Percentiles rank a stretch among this genome's conserved stretches.
phyloP scores from a whole-genome alignment of 768 basidiomycete species.

The Pisolithus sp. region DNA sequence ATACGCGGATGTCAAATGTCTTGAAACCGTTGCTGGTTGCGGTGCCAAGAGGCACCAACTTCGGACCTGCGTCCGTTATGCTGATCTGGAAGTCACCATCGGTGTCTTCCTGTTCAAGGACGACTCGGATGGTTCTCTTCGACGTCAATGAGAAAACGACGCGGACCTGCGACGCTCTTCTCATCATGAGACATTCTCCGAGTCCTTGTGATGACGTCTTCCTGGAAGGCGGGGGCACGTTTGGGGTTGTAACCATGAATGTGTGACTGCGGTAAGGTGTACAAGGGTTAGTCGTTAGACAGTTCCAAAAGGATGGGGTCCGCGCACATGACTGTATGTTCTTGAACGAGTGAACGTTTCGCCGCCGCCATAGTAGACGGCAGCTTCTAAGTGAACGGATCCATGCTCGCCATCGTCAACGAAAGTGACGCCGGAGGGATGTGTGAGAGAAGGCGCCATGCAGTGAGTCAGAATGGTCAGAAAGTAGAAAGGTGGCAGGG shows the following conservation, averaged over 20 bases:
- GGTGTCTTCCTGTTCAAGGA: slow-evolving; percentile 97
- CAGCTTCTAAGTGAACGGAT: slow-evolving; percentile 59
- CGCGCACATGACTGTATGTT: slow-evolving; percentile 79
- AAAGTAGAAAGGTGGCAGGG: slow-evolving; percentile 9
- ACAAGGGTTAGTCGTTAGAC: slow-evolving; percentile 17
- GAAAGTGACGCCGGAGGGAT: slow-evolving; percentile 60
- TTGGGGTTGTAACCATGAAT: slow-evolving; percentile 69
- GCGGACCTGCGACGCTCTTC: slow-evolving; percentile 68
- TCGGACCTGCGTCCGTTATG: slow-evolving; percentile 93
- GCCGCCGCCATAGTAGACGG: slow-evolving; percentile 75
- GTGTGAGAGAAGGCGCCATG: slow-evolving; percentile 63
- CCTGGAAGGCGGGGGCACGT: slow-evolving; percentile 64
- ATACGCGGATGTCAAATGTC: slow-evolving; percentile 88
- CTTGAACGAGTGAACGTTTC: slow-evolving; percentile 77
- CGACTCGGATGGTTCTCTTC: slow-evolving; percentile 95
- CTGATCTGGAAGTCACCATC: slow-evolving; percentile 96
- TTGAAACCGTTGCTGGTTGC: slow-evolving; percentile 98
- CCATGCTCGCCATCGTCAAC: slow-evolving; percentile 51
- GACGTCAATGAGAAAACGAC: slow-evolving; percentile 93
- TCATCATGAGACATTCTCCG: slow-evolving; percentile 92
- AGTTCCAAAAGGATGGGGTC: slow-evolving; percentile 5
- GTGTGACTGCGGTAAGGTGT: slow-evolving; percentile 45
- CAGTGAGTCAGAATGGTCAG: slow-evolving; percentile 3
- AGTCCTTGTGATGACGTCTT: slow-evolving; percentile 66
- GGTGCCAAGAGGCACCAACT: slow-evolving; percentile 92